Conservation (phyloP, 176 grass and related monocot genomes). For the Cocos nucifera region DNA sequence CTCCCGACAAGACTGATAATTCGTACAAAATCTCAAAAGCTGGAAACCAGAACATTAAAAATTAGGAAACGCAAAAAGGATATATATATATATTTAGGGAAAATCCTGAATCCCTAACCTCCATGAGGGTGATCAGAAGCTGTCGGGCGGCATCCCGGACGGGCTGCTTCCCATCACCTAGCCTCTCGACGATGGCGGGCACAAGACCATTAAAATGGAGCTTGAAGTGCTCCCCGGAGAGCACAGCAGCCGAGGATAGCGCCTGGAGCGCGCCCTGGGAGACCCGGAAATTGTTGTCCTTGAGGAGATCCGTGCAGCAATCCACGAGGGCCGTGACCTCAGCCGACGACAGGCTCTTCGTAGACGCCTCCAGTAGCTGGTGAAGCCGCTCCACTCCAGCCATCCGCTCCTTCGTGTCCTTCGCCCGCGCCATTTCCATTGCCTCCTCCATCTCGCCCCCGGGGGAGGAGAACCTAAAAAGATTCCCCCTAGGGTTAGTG, state of each 20-base stretch:
- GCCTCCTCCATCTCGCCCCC: constrained; percentile 55
- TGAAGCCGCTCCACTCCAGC: constrained; percentile 78
- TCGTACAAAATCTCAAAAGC: too few species aligned
- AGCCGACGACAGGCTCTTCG: constrained; percentile 34
- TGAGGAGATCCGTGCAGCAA: constrained; percentile 59
- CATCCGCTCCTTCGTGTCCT: constrained; percentile 68
- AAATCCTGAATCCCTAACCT: constrained; percentile 29
- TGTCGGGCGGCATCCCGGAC: constrained; percentile 63
- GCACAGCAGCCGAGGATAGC: constrained; percentile 61
- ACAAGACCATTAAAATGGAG: constrained; percentile 74
- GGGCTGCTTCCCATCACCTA: constrained; percentile 83
- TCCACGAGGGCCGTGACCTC: constrained; percentile 63
- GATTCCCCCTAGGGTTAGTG: constrained; percentile 3
- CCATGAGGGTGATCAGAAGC: constrained; percentile 82
- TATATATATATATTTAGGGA: neutral
- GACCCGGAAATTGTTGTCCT: constrained; percentile 72
- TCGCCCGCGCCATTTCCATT: constrained; percentile 63
- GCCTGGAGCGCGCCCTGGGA: constrained; percentile 70
- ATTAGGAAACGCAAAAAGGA: too few species aligned
- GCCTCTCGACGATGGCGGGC: constrained; percentile 55
- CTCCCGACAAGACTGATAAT: too few species aligned
- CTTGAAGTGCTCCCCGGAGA: constrained; percentile 84
- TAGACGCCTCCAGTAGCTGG: constrained; percentile 57
- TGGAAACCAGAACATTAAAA: too few species aligned
- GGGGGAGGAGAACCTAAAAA: neutral